Conservation (phyloP, 1,284 basidiomycete species). For the Rhizoctonia solani region DNA sequence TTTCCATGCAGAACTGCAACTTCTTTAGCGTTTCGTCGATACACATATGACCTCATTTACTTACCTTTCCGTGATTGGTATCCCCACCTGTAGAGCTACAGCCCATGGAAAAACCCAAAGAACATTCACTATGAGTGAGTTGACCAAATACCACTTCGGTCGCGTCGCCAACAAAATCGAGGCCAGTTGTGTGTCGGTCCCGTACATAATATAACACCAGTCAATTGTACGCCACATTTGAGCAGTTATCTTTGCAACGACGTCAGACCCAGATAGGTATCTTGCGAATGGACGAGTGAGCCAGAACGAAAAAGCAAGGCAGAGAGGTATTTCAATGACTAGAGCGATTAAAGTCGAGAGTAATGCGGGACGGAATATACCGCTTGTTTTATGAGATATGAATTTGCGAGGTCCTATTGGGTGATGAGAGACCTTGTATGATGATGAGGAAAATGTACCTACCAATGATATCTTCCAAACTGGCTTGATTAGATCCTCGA, state of each 20-base stretch:
- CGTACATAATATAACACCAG: constrained; percentile 42
- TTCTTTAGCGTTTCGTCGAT: not conserved
- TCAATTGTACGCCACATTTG: constrained; percentile 39
- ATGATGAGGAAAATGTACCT: not conserved
- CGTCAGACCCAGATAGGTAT: constrained; percentile 38
- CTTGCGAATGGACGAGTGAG: constrained; percentile 37
- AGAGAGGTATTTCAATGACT: constrained; percentile 39
- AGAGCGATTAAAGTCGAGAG: constrained; percentile 38
- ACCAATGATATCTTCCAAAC: constrained; percentile 31
- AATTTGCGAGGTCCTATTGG: constrained; percentile 8
- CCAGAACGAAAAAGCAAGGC: constrained; percentile 38
- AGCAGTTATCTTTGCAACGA: constrained; percentile 38
- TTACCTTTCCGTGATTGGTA: constrained; percentile 37
- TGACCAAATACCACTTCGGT: constrained; percentile 39
- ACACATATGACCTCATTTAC: not conserved
- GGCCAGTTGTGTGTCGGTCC: constrained; percentile 39
- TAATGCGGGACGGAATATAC: constrained; percentile 39
- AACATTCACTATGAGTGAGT: constrained; percentile 39
- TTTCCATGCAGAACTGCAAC: constrained; percentile 37
- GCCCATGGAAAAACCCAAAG: constrained; percentile 42
- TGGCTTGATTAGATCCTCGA: constrained; percentile 15
- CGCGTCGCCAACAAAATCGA: constrained; percentile 40
- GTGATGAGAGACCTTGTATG: not conserved
- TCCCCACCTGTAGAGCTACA: constrained; percentile 37
- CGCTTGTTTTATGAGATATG: constrained; percentile 23